Conservation (phyloP, 192 early-diverging fungal species). For the Coemansia sp. region DNA sequence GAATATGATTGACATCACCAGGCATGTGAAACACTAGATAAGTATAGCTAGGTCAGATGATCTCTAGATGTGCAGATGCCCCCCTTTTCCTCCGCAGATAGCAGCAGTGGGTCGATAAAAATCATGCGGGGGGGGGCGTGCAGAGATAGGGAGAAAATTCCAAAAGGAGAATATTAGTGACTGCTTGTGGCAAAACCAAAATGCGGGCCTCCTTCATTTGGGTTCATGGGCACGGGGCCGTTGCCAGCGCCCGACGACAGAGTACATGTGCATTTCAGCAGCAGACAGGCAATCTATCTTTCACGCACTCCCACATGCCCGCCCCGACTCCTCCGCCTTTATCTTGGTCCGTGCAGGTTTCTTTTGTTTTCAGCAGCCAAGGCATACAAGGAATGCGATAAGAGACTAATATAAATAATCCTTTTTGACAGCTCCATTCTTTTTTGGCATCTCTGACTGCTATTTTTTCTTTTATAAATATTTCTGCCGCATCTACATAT, state of each 20-base stretch:
- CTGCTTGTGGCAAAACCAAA: not conserved
- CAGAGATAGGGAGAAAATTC: too few relatives aligned
- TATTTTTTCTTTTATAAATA: not conserved
- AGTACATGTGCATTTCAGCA: conserved; percentile 3
- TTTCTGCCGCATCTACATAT: not conserved
- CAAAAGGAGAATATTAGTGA: not conserved
- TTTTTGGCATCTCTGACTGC: not conserved
- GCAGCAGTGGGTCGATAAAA: too few relatives aligned
- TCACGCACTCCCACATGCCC: conserved; percentile 1
- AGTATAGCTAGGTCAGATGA: not conserved
- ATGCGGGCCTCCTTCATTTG: not conserved
- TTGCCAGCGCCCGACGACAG: not conserved
- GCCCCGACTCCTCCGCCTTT: not conserved
- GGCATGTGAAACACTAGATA: not conserved
- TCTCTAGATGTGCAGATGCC: not conserved
- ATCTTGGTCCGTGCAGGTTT: not conserved
- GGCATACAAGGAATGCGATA: not conserved
- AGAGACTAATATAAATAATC: not conserved
- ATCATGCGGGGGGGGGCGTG: too few relatives aligned
- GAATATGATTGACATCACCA: not conserved
- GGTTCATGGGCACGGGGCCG: not conserved
- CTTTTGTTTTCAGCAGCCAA: not conserved
- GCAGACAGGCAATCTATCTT: not conserved
- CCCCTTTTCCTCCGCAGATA: not conserved
- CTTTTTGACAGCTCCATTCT: not conserved